These are phyloP conservation scores for Glycine soja DNA, from an alignment of 306 rosid species.

Conservation along the genomic window DNA sequence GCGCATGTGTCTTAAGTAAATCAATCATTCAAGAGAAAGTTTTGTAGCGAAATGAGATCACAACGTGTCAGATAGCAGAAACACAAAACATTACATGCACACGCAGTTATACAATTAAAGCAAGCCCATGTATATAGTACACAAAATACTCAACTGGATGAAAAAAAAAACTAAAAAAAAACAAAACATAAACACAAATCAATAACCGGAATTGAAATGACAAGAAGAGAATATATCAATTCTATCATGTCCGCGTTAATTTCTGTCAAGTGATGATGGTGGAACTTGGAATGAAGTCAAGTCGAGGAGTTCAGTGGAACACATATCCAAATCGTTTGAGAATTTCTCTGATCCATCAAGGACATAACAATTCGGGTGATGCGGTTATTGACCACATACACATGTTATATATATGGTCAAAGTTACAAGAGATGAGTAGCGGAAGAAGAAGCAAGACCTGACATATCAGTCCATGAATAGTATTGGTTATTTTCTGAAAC, in stretches of 20 bases:
- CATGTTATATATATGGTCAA: neutral
- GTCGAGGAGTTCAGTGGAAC: constrained; percentile 17
- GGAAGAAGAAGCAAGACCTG: constrained; percentile 76
- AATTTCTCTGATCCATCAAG: constrained; percentile 7
- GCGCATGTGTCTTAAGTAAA: neutral
- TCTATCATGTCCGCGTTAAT: constrained; percentile 50
- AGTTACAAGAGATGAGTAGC: constrained; percentile 65
- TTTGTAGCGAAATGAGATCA: constrained; percentile 33
- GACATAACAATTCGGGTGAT: neutral
- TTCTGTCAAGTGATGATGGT: constrained; percentile 32
- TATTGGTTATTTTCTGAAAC: constrained; percentile 54
- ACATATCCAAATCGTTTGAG: neutral
- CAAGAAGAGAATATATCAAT: constrained; percentile 45
- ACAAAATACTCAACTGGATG: constrained; percentile 42
- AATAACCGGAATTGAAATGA: constrained; percentile 37
- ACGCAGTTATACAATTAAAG: constrained; percentile 51
- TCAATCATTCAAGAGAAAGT: constrained; percentile 25
- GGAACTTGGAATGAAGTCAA: constrained; percentile 19
- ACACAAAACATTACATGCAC: constrained; percentile 53
- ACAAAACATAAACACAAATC: constrained; percentile 35
- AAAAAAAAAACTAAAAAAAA: neutral
- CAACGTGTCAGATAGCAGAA: constrained; percentile 46
- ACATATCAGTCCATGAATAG: constrained; percentile 73
- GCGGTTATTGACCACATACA: neutral
- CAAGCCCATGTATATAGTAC: constrained; percentile 56